Percentiles rank a stretch among this genome's conserved stretches.
Evolutionary conservation across 2,329 filamentous ascomycete genomes (phyloP).

Genomic region (Ramichloridium luteum): DNA sequence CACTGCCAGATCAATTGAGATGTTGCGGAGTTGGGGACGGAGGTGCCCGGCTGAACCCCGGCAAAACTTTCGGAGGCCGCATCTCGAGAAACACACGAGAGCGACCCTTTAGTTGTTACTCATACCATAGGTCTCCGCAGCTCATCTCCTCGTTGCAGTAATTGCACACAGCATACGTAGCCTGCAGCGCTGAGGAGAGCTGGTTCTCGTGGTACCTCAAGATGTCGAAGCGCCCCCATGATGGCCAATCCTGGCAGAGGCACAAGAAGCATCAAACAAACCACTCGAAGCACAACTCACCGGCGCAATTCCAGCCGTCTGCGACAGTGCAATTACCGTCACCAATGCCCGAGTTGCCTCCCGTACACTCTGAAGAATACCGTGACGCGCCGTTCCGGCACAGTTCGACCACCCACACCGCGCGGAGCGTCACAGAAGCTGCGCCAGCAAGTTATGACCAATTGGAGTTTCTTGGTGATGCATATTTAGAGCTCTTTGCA

Average conservation of each 20-base stretch:
- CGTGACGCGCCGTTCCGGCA: slow-evolving; percentile 22
- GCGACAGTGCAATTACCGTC: slow-evolving; percentile 8
- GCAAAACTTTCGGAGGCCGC: background rate
- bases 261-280: slow-evolving; percentile 6
- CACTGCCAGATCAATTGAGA: no score
- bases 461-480: slow-evolving; percentile 81
- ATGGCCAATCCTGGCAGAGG: slow-evolving; percentile 7
- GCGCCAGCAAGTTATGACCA: slow-evolving; percentile 53
- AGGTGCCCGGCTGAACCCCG: slow-evolving; percentile 1
- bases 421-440: slow-evolving; percentile 13
- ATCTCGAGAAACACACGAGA: no score
- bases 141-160: slow-evolving; percentile 24
- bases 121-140: no score
- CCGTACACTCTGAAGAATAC: slow-evolving; percentile 11
- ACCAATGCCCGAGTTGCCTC: slow-evolving; percentile 8
- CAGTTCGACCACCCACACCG: slow-evolving; percentile 16
- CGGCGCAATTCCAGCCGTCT: no score
- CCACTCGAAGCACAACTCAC: slow-evolving; percentile 15
- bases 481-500: slow-evolving; percentile 67
- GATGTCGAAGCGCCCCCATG: slow-evolving; percentile 11
- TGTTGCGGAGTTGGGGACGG: background rate
- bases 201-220: slow-evolving; percentile 3
- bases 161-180: slow-evolving; percentile 1
- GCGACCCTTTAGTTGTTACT: no score
- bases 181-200: slow-evolving; percentile 23